phyloP scores from a whole-genome alignment of 1,284 basidiomycete genomes.

The Trametes sp. region DNA sequence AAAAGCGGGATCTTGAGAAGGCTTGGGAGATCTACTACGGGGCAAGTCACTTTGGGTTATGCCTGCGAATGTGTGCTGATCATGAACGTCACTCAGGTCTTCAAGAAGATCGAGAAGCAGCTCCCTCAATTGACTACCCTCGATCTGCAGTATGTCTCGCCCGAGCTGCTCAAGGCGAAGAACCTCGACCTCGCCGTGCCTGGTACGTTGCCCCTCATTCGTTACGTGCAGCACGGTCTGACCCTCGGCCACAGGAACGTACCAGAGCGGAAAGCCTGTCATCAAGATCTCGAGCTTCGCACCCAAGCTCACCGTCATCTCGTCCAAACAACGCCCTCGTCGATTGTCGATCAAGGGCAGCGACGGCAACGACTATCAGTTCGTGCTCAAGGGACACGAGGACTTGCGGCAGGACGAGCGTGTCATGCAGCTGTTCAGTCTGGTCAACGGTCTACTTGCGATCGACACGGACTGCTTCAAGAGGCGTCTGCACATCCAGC shows the following conservation, averaged over 20 bases:
- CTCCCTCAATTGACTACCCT: conserved; percentile 90
- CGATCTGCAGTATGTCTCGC: conserved; percentile 98
- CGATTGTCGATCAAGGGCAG: conserved; percentile 89
- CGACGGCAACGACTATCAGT: conserved; percentile 95
- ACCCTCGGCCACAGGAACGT: conserved; percentile 70
- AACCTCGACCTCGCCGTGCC: conserved; percentile 96
- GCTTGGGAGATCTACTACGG: conserved; percentile 99
- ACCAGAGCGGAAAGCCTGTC: conserved; percentile 89
- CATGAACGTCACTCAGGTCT: conserved; percentile 64
- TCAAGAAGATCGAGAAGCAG: conserved; percentile 97
- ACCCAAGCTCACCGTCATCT: conserved; percentile 90
- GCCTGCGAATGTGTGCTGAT: not conserved
- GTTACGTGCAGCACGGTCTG: not conserved
- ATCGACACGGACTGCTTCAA: conserved; percentile 97
- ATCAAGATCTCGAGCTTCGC: conserved; percentile 88
- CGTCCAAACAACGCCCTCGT: conserved; percentile 98
- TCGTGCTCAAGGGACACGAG: conserved; percentile 92
- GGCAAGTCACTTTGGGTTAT: conserved; percentile 45
- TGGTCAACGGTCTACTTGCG: conserved; percentile 95
- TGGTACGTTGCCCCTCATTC: conserved; percentile 54
- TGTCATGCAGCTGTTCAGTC: conserved; percentile 98
- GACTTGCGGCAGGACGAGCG: conserved; percentile 99
- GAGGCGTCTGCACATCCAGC: conserved; percentile 93
- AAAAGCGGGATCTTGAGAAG: conserved; percentile 92
- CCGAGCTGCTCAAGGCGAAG: conserved; percentile 87